These are phyloP conservation scores for Detonula confervacea DNA, from an alignment of 352 stramenopile species.

Conservation along the genomic window DNA sequence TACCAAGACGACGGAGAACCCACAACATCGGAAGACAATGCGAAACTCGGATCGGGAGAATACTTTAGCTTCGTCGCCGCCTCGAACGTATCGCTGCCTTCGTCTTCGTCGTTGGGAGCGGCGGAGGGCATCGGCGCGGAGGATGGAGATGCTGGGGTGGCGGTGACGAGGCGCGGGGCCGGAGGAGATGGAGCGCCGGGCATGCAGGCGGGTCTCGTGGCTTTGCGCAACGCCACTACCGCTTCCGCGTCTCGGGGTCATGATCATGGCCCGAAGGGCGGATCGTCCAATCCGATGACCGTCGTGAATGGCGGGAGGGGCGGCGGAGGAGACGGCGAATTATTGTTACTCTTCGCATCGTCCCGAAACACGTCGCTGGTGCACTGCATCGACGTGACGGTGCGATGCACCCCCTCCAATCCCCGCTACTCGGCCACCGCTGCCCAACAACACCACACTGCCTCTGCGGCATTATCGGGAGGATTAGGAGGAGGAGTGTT, in stretches of 20 bases:
- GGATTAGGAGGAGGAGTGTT: too few species aligned
- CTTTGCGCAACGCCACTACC: conserved; percentile 1
- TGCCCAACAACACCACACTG: neutral
- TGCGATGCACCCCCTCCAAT: conserved; percentile 70
- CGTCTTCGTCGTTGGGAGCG: conserved; percentile 5
- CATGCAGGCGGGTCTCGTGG: conserved; percentile 42
- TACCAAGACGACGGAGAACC: conserved; percentile 13
- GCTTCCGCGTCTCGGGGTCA: too few species aligned
- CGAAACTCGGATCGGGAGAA: conserved; percentile 31
- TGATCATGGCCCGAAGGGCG: neutral
- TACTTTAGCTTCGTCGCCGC: conserved; percentile 51
- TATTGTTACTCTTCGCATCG: conserved; percentile 72
- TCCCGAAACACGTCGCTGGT: conserved; percentile 67
- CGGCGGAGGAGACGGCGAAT: conserved; percentile 52
- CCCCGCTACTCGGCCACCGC: neutral
- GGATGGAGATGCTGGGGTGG: neutral
- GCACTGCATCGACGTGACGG: conserved; percentile 80
- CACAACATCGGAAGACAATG: conserved; percentile 25
- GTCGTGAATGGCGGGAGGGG: neutral
- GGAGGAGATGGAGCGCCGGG: conserved; percentile 40
- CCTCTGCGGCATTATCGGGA: too few species aligned
- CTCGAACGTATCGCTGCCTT: conserved; percentile 23
- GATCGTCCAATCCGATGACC: conserved; percentile 31
- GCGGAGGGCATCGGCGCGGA: neutral
- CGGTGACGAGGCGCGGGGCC: conserved; percentile 9